These are phyloP conservation scores for Leccinum pachyderme DNA, from an alignment of 1,284 basidiomycete genomes.

Conservation along the genomic window DNA sequence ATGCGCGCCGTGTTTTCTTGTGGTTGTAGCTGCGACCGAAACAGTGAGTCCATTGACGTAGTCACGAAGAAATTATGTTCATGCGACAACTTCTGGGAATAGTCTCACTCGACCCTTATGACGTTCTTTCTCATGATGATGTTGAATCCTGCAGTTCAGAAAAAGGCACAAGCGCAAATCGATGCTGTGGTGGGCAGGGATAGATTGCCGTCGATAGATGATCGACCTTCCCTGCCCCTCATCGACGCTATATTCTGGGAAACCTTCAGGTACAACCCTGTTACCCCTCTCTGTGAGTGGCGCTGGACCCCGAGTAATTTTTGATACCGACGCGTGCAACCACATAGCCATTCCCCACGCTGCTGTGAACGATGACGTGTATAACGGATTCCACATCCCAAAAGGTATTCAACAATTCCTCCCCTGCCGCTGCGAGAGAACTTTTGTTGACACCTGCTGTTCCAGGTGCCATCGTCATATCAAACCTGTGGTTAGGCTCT, in stretches of 20 bases:
- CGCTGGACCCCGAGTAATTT: background rate
- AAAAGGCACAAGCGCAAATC: constrained; percentile 33
- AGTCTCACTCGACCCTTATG: constrained; percentile 8
- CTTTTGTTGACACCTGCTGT: background rate
- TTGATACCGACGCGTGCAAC: background rate
- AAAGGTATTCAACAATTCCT: constrained; percentile 4
- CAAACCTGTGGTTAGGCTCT: constrained; percentile 12
- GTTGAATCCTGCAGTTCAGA: constrained; percentile 29
- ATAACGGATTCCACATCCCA: constrained; percentile 13
- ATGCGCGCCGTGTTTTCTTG: background rate
- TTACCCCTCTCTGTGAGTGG: constrained; percentile 13
- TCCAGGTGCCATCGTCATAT: constrained; percentile 8
- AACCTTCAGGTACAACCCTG: constrained; percentile 9
- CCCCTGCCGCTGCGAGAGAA: no score
- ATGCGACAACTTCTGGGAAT: background rate
- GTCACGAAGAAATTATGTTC: background rate
- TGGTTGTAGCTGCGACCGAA: constrained; percentile 10
- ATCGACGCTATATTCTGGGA: constrained; percentile 33
- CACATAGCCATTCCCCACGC: constrained; percentile 12
- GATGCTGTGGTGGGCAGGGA: constrained; percentile 28
- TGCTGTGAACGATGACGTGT: constrained; percentile 12
- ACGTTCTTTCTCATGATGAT: constrained; percentile 37
- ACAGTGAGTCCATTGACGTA: constrained; percentile 1
- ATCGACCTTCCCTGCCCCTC: constrained; percentile 29
- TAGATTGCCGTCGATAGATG: constrained; percentile 32